Base-by-base conservation (phyloP, 2,329 filamentous ascomycete genomes). In the Botrytis aclada region DNA sequence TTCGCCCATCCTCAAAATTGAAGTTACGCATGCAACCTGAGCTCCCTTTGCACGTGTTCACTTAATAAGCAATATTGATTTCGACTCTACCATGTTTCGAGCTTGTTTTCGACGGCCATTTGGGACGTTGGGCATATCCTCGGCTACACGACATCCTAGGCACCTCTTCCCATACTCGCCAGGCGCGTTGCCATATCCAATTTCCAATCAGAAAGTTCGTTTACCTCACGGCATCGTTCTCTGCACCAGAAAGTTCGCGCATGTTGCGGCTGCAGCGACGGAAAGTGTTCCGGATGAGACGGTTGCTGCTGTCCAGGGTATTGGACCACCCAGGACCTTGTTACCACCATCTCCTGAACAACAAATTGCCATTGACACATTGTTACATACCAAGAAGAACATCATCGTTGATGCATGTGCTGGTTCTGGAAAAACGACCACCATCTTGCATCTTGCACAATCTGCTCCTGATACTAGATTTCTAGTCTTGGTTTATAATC, bases 371-470 rank as follows among this genome's bases (percentile, higher is more conserved):
- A 64, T 71, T 51, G 58, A 71, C n/a, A 64, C 69, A 18, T 45
- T 71, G 1, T 56, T 71, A 32, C 34, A 71, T 12, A 71, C 69
- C n/a, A 71, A 71, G 41, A 71, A 71, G 32, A 71, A 71, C 1
- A 16, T 71, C 4, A 71, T 71, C 6, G 60, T 71, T 29, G 69
- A 71, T 41, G 58, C 69, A 12, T 71, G 69, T 54, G 69, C 69
- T 64, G 69, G 69, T 10, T 71, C 69, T 12, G 69, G 69, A 45
- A 71, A 71, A 64, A 71, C 69, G 4, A 71, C 69, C 10, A 71
- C 69, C 2, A 71, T 71, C 4, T 20, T 71, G 8, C 69, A 71
- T 32, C 60, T 71, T 29, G 69, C 60, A 12, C 29, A 56, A 12
- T 71, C 69, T 51, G 60, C 60, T 34, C 69, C 69, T 10, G 60